Percentiles rank a stretch among this genome's conserved stretches.
Evolutionary conservation across 2,329 filamentous ascomycete species (phyloP).

Genomic region (Fusarium sp.): DNA sequence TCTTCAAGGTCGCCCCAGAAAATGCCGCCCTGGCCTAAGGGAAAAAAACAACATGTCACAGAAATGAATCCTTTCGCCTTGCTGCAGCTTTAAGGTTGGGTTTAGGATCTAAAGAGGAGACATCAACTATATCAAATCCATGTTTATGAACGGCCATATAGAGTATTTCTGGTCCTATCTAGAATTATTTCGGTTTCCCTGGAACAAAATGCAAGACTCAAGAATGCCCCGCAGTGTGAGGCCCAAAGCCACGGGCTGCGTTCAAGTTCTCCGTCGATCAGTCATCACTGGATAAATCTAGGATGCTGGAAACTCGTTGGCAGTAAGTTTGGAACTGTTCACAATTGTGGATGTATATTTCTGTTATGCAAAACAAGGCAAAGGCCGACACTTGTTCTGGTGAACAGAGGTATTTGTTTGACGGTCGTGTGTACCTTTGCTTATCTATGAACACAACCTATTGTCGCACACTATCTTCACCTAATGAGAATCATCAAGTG

Average conservation of each 20-base stretch:
- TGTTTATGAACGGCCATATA: too few species aligned
- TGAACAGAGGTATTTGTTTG: fast-evolving
- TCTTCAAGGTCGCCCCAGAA: too few species aligned
- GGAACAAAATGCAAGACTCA: too few species aligned
- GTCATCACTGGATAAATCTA: fast-evolving
- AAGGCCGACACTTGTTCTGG: neutral
- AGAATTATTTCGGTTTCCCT: too few species aligned
- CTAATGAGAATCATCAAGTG: too few species aligned
- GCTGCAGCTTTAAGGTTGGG: too few species aligned
- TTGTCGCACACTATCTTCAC: fast-evolving
- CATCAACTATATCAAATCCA: too few species aligned
- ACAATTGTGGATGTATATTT: fast-evolving
- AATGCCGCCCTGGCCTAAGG: too few species aligned
- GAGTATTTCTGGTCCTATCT: too few species aligned
- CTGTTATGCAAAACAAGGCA: neutral
- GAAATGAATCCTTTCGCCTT: too few species aligned
- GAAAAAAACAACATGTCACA: too few species aligned
- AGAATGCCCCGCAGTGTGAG: neutral
- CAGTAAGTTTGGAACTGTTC: neutral
- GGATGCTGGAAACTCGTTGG: fast-evolving
- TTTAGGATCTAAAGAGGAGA: too few species aligned
- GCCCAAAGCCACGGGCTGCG: neutral
- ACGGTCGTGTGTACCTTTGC: neutral
- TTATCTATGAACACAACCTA: neutral
- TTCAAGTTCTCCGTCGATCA: neutral